Evolutionary conservation across 257 asterid species (phyloP).

Genomic region (Galeopsis tetrahit): DNA sequence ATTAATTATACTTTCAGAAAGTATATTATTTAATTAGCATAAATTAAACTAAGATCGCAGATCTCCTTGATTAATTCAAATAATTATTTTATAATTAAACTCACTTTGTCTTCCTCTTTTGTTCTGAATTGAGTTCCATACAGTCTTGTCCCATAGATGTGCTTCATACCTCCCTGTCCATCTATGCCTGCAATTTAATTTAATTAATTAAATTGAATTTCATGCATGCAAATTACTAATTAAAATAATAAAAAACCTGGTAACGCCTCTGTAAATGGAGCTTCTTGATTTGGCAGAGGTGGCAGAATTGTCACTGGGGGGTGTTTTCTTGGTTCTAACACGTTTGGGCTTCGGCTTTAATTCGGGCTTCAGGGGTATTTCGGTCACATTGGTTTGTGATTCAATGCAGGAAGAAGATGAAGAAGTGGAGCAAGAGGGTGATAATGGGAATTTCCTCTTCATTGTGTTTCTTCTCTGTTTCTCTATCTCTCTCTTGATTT

Average conservation of each 20-base stretch:
- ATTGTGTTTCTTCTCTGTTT: background rate
- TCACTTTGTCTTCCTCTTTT: conserved; percentile 90
- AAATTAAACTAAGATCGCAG: conserved; percentile 45
- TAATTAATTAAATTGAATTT: background rate
- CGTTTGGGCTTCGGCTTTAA: conserved; percentile 37
- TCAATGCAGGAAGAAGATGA: conserved; percentile 73
- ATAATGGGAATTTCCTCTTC: conserved; percentile 48
- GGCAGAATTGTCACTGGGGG: conserved; percentile 34
- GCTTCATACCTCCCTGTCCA: conserved; percentile 94
- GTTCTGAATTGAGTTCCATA: conserved; percentile 79
- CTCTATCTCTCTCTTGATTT: background rate
- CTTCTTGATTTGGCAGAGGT: conserved; percentile 66
- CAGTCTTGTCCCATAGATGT: conserved; percentile 88
- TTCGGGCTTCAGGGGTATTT: conserved; percentile 16
- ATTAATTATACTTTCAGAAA: background rate
- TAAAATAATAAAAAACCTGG: conserved; percentile 51
- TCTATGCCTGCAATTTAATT: conserved; percentile 64
- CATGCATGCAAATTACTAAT: conserved; percentile 60
- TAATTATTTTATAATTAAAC: background rate
- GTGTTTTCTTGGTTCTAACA: conserved; percentile 33
- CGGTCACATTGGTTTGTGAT: conserved; percentile 30
- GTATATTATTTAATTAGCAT: no score
- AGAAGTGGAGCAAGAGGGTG: conserved; percentile 59
- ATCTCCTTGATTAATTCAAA: conserved; percentile 52
- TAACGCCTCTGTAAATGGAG: conserved; percentile 91